phyloP scores from a whole-genome alignment of 805 yeast species.

The Huiozyma naganishii region DNA sequence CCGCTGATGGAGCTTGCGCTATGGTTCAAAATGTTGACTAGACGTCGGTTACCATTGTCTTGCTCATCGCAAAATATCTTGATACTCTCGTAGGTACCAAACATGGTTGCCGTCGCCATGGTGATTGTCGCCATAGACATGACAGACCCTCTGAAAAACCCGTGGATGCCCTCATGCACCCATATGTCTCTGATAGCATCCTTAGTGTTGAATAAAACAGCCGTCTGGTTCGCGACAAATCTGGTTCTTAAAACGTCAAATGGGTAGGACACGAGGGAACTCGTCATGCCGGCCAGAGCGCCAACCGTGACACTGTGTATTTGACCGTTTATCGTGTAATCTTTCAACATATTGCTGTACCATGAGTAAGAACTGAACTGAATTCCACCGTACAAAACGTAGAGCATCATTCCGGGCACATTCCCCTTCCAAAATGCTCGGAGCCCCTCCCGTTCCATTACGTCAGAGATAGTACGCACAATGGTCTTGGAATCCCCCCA shows the following conservation, averaged over 20 bases:
- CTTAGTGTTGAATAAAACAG: constrained; percentile 10
- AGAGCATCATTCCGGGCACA: constrained; percentile 81
- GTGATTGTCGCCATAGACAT: constrained; percentile 53
- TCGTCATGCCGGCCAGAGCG: constrained; percentile 60
- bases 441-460: constrained; percentile 55
- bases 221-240: constrained; percentile 52
- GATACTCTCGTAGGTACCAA: constrained; percentile 49
- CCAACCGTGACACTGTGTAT: constrained; percentile 49
- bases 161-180: constrained; percentile 33
- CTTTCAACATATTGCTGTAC: constrained; percentile 33
- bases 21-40: constrained; percentile 33
- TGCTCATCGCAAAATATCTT: constrained; percentile 31
- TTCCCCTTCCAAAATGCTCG: constrained; percentile 92
- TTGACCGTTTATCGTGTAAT: constrained; percentile 12
- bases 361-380: constrained; percentile 70
- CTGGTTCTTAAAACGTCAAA: constrained; percentile 83
- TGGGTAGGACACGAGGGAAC: constrained; percentile 75
- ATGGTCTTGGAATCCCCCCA: background rate
- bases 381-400: constrained; percentile 70
- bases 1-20: constrained; percentile 72
- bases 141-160: constrained; percentile 39
- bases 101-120: constrained; percentile 63
- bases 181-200: constrained; percentile 28
- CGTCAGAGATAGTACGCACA: constrained; percentile 29
- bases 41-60: constrained; percentile 4